Percentiles rank a stretch among this genome's conserved stretches.
Conservation (phyloP, 345 rosid genomes). For the Diplotaxis tenuifolia region DNA sequence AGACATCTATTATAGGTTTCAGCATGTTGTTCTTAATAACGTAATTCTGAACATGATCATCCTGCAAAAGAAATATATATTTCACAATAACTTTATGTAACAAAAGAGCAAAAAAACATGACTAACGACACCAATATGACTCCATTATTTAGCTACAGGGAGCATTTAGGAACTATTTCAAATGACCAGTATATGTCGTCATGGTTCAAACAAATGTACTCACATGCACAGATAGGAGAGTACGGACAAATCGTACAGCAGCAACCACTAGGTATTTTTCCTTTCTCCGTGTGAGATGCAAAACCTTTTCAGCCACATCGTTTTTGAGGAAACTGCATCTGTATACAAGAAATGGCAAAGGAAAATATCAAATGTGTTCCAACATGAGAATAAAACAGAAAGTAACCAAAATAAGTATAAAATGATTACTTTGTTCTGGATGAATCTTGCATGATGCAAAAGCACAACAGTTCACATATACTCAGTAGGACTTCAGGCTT, state of each 20-base stretch:
- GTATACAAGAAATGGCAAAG: conserved; percentile 36
- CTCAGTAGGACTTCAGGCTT: conserved; percentile 87
- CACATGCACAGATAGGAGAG: conserved; percentile 78
- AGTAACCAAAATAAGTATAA: conserved; percentile 8
- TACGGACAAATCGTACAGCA: conserved; percentile 90
- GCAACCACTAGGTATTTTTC: conserved; percentile 96
- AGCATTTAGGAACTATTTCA: conserved; percentile 2
- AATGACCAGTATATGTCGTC: background rate
- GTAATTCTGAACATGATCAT: conserved; percentile 77
- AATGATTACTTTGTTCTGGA: conserved; percentile 76
- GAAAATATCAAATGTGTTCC: conserved; percentile 3
- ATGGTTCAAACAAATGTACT: conserved; percentile 39
- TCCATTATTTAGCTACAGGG: conserved; percentile 15
- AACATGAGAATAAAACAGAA: conserved; percentile 19
- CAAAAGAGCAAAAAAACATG: background rate
- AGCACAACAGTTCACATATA: conserved; percentile 92
- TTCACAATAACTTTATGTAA: background rate
- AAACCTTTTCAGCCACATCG: conserved; percentile 73
- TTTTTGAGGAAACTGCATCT: conserved; percentile 90
- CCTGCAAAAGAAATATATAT: conserved; percentile 47
- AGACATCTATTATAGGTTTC: conserved; percentile 81
- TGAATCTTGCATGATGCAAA: conserved; percentile 91
- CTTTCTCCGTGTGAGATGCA: conserved; percentile 72
- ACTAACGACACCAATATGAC: conserved; percentile 16
- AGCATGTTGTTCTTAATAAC: conserved; percentile 81